Evolutionary conservation across 2,329 filamentous ascomycete genomes (phyloP).

Genomic region (Colletotrichum sp.): DNA sequence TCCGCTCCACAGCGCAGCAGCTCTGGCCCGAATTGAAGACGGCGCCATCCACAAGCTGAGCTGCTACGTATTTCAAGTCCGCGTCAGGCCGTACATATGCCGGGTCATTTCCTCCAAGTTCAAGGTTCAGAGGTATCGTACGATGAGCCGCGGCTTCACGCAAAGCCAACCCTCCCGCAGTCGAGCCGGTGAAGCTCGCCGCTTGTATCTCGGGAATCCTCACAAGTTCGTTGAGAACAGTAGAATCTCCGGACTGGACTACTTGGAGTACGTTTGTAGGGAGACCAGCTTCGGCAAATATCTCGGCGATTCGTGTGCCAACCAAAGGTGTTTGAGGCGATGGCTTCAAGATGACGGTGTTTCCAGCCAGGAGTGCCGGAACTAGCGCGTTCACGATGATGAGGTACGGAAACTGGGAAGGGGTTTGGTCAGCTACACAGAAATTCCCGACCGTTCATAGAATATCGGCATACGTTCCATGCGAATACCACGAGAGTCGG

Average conservation of each 20-base stretch:
- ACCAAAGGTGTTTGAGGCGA: slow-evolving; percentile 69
- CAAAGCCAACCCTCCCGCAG: neutral
- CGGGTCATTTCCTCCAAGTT: slow-evolving; percentile 60
- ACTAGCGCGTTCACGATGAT: slow-evolving; percentile 76
- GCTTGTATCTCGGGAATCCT: slow-evolving; percentile 19
- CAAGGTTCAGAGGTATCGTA: neutral
- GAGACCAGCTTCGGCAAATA: slow-evolving; percentile 69
- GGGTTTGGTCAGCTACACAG: no score
- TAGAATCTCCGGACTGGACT: slow-evolving; percentile 52
- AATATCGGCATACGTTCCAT: slow-evolving; percentile 62
- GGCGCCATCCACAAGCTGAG: slow-evolving; percentile 74
- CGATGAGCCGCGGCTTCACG: neutral
- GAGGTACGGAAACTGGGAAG: slow-evolving; percentile 51
- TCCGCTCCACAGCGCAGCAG: neutral
- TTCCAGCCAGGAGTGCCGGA: slow-evolving; percentile 57
- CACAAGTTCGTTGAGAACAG: slow-evolving; percentile 65
- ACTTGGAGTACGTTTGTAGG: slow-evolving; percentile 56
- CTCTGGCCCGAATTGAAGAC: slow-evolving; percentile 63
- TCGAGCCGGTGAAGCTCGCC: neutral
- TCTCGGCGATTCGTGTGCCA: slow-evolving; percentile 66
- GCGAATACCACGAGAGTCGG: slow-evolving; percentile 72
- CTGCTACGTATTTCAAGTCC: slow-evolving; percentile 71
- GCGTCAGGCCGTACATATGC: slow-evolving; percentile 72
- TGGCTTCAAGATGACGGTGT: slow-evolving; percentile 73
- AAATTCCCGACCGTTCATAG: no score